phyloP scores from a whole-genome alignment of 2,329 filamentous ascomycete species.

The Hypoxylon sp. region DNA sequence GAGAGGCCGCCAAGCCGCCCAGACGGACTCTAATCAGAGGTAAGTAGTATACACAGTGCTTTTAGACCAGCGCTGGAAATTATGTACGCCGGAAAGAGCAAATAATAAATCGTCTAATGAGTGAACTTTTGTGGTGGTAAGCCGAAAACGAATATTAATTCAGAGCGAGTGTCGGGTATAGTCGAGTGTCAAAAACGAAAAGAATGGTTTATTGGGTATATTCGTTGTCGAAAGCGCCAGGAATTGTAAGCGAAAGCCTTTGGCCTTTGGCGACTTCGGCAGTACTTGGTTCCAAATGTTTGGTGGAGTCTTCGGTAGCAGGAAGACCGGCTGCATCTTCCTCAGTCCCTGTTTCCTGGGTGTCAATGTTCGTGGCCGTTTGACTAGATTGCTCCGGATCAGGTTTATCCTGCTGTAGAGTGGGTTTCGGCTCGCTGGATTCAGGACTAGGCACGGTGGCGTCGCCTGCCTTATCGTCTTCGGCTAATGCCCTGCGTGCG shows the following conservation, averaged over 20 bases:
- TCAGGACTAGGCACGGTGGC: constrained; percentile 10
- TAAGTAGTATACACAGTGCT: constrained; percentile 41
- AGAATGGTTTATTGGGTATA: constrained; percentile 15
- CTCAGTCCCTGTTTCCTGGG: background rate
- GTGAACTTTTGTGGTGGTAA: constrained; percentile 26
- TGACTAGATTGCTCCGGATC: constrained; percentile 14
- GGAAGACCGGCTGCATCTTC: background rate
- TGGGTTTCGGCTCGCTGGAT: constrained; percentile 23
- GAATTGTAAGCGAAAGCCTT: constrained; percentile 50
- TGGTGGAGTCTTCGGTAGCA: constrained; percentile 27
- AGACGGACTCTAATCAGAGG: constrained; percentile 31
- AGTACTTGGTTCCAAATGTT: constrained; percentile 33
- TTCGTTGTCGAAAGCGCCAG: constrained; percentile 37
- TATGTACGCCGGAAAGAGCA: constrained; percentile 31
- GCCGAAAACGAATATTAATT: constrained; percentile 15
- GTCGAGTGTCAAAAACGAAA: constrained; percentile 27
- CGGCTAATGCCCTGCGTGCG: constrained; percentile 16
- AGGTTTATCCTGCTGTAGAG: constrained; percentile 10
- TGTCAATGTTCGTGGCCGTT: constrained; percentile 2
- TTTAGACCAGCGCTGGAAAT: constrained; percentile 23
- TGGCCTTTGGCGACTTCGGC: constrained; percentile 40
- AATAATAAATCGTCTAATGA: constrained; percentile 27
- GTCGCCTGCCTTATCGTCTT: constrained; percentile 18
- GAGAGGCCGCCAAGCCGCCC: constrained; percentile 16
- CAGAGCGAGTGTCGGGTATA: constrained; percentile 3